Percentiles rank a stretch among this genome's conserved stretches.
Evolutionary conservation across 768 basidiomycete genomes (phyloP).

Genomic region (Tulasnella calospora): DNA sequence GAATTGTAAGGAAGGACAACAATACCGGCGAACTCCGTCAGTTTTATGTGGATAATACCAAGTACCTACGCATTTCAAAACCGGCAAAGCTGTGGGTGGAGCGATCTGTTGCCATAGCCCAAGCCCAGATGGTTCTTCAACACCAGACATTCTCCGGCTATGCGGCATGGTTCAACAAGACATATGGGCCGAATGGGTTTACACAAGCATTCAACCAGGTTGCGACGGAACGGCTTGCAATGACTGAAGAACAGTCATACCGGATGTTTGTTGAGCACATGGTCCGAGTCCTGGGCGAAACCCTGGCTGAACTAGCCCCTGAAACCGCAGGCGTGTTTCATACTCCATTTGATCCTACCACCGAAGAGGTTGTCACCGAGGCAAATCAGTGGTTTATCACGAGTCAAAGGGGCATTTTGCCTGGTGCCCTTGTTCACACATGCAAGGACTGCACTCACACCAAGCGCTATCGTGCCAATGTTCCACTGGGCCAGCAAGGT

Average conservation of each 20-base stretch:
- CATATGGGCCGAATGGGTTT: neutral
- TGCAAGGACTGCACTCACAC: slow-evolving; percentile 33
- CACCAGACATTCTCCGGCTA: slow-evolving; percentile 36
- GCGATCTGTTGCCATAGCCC: slow-evolving; percentile 31
- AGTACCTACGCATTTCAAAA: slow-evolving; percentile 34
- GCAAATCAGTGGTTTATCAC: slow-evolving; percentile 29
- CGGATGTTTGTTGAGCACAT: slow-evolving; percentile 36
- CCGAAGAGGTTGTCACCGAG: neutral
- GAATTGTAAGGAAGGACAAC: slow-evolving; percentile 23
- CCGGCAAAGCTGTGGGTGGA: slow-evolving; percentile 33
- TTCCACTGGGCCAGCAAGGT: no score
- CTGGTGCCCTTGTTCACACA: slow-evolving; percentile 25
- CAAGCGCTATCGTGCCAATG: slow-evolving; percentile 31
- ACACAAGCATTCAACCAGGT: neutral
- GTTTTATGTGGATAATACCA: slow-evolving; percentile 28
- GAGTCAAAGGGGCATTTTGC: slow-evolving; percentile 29
- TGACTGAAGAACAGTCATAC: slow-evolving; percentile 33
- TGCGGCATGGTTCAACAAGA: slow-evolving; percentile 33
- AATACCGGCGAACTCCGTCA: neutral
- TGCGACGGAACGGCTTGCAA: neutral
- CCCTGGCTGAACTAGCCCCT: slow-evolving; percentile 27
- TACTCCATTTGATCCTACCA: neutral
- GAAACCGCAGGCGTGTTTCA: slow-evolving; percentile 23
- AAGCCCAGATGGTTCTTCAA: slow-evolving; percentile 32
- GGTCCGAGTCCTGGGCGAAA: slow-evolving; percentile 30